Conservation (phyloP, 1,284 basidiomycete species). For the Naganishia sp. region DNA sequence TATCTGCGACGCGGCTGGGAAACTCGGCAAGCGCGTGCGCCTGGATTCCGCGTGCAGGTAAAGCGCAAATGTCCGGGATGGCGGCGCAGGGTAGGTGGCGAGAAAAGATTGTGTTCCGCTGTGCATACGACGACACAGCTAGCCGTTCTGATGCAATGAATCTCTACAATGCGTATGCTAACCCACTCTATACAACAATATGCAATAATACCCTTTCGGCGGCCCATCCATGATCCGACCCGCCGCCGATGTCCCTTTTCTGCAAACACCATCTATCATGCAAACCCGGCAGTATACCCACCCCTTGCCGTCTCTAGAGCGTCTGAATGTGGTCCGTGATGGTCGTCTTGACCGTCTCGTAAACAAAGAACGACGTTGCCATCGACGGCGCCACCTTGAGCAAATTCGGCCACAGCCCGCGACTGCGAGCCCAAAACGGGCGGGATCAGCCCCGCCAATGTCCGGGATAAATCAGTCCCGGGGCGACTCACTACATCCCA, state of each 20-base stretch:
- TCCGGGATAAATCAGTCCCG: no score
- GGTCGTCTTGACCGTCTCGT: conserved; percentile 49
- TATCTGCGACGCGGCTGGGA: not conserved
- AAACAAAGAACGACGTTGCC: conserved; percentile 66
- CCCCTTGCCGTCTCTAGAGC: not conserved
- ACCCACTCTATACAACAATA: no score
- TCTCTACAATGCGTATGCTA: no score
- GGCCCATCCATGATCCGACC: no score
- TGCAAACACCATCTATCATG: no score
- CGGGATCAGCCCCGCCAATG: not conserved
- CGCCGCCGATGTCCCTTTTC: not conserved
- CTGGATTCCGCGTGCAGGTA: not conserved
- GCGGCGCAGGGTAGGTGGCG: no score
- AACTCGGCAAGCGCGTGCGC: not conserved
- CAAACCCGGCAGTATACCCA: not conserved
- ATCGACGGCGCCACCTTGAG: conserved; percentile 89
- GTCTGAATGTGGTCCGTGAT: conserved; percentile 20
- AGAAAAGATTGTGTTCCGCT: no score
- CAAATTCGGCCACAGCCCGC: conserved; percentile 88
- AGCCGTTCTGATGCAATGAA: no score
- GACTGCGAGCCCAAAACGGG: conserved; percentile 58
- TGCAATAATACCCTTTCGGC: no score
- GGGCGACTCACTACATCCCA: conserved; percentile 51
- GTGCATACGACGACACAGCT: no score
- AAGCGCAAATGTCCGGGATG: not conserved